Evolutionary conservation across 192 early-diverging fungal species (phyloP).

Genomic region (Chytriomyces sp.): DNA sequence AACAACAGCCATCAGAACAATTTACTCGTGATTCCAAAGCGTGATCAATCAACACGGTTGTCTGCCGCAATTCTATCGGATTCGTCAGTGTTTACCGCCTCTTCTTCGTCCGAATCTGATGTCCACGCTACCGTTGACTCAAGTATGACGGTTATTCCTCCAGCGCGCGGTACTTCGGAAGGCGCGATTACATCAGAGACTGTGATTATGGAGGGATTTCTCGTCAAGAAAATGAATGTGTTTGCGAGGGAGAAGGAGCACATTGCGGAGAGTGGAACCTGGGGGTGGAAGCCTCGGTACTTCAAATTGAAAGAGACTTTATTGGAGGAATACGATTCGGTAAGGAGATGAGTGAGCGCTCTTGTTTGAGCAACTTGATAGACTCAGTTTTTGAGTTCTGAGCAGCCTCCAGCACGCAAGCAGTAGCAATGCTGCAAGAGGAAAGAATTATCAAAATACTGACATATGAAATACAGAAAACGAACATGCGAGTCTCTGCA

Average conservation of each 20-base stretch:
- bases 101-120: background rate
- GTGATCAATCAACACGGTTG: slow-evolving; percentile 11
- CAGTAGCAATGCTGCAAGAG: background rate
- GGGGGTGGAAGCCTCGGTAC: slow-evolving; percentile 93
- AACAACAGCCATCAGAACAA: background rate
- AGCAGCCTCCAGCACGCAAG: no score
- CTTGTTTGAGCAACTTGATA: no score
- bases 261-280: background rate
- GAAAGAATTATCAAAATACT: no score
- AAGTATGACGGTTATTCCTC: background rate
- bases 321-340: slow-evolving; percentile 80
- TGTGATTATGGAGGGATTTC: slow-evolving; percentile 24
- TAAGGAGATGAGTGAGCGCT: no score
- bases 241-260: background rate
- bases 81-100: background rate
- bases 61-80: background rate
- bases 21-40: slow-evolving; percentile 18
- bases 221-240: slow-evolving; percentile 26
- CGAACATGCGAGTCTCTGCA: slow-evolving; percentile 45
- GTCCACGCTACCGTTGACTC: background rate
- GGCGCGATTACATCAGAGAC: background rate
- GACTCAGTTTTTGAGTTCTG: no score
- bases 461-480: slow-evolving; percentile 45
- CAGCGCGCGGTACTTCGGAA: background rate
- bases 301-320: slow-evolving; percentile 53